These are phyloP conservation scores for Entamoeba invadens DNA, from an alignment of 208 protist genomes.

Conservation along the genomic window DNA sequence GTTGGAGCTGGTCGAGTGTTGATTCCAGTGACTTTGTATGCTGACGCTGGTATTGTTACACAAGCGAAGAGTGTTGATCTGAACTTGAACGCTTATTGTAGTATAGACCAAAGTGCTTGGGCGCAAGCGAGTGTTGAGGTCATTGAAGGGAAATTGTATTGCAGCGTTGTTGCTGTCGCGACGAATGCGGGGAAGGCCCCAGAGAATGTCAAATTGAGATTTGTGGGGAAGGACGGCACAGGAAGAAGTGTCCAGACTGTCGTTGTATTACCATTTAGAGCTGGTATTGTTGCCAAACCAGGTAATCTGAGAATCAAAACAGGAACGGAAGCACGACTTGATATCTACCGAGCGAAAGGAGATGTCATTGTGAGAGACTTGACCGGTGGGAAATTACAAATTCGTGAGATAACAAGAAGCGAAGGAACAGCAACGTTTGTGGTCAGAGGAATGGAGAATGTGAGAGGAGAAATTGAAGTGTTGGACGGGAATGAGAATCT, in stretches of 20 bases:
- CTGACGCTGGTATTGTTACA: not conserved
- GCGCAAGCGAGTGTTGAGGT: not conserved
- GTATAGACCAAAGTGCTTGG: not conserved
- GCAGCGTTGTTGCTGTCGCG: not conserved
- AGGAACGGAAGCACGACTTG: not conserved
- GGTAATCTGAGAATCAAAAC: not conserved
- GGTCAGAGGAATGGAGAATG: not conserved
- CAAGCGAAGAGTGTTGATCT: not conserved
- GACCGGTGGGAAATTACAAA: not conserved
- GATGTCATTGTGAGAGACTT: not conserved
- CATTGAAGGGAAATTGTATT: not conserved
- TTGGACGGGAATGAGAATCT: not conserved
- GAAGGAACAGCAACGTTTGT: not conserved
- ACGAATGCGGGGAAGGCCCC: not conserved
- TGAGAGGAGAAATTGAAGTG: not conserved
- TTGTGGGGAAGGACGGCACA: not conserved
- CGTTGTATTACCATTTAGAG: not conserved
- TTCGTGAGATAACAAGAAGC: not conserved
- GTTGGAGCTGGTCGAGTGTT: not conserved
- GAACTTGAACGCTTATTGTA: not conserved
- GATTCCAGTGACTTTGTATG: not conserved
- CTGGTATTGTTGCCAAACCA: not conserved
- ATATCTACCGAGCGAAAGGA: not conserved
- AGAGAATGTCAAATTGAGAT: not conserved
- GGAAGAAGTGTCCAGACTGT: not conserved